These are phyloP conservation scores for Magnusiomyces sp. DNA, from an alignment of 1,139 yeast genomes.

Conservation along the genomic window DNA sequence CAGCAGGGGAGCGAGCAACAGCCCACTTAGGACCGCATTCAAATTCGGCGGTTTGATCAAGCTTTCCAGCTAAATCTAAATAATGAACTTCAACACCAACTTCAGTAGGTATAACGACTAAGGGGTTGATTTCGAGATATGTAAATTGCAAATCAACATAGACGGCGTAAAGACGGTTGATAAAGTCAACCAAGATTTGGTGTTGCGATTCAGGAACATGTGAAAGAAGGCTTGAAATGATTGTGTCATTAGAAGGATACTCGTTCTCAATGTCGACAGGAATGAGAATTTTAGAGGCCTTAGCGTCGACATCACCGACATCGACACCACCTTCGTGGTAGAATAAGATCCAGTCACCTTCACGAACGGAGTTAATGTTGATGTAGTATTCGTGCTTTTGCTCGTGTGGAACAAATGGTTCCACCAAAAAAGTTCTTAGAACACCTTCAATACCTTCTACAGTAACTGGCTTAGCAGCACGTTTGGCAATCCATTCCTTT, in stretches of 20 bases:
- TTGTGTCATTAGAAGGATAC: conserved; percentile 35
- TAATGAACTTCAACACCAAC: conserved; percentile 38
- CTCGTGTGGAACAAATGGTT: conserved; percentile 41
- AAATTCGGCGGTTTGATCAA: conserved; percentile 42
- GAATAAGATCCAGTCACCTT: conserved; percentile 41
- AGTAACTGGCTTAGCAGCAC: conserved; percentile 35
- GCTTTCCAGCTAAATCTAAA: conserved; percentile 41
- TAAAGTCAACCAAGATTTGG: conserved; percentile 37
- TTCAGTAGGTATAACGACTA: conserved; percentile 37
- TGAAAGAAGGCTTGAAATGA: conserved; percentile 30
- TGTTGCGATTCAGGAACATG: conserved; percentile 36
- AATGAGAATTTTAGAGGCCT: conserved; percentile 37
- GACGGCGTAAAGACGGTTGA: conserved; percentile 40
- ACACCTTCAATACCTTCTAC: conserved; percentile 37
- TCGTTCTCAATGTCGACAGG: conserved; percentile 37
- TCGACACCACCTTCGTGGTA: conserved; percentile 44
- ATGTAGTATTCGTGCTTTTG: conserved; percentile 40
- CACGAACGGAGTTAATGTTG: conserved; percentile 41
- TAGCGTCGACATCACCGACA: conserved; percentile 41
- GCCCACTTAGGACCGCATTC: conserved; percentile 46
- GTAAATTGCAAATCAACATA: conserved; percentile 42
- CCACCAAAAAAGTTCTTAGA: conserved; percentile 38
- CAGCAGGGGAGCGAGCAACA: conserved; percentile 37
- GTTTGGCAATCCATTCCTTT: conserved; percentile 36
- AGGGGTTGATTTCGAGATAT: conserved; percentile 40